Base-by-base conservation (phyloP, 2,329 filamentous ascomycete species). In the Fusarium subtropicale region DNA sequence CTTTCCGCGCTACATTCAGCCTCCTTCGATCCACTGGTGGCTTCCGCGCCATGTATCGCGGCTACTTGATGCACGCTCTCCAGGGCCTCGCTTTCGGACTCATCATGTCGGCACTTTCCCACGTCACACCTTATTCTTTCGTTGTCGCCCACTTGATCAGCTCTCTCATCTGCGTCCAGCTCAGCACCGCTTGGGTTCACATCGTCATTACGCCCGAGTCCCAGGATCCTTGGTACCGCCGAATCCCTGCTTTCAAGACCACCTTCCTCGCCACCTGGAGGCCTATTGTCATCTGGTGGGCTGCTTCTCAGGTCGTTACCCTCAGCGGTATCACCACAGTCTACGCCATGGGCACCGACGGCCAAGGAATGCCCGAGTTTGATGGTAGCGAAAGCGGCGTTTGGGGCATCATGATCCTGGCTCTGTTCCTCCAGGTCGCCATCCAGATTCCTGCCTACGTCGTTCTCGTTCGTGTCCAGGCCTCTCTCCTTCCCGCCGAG, bases 111-210 rank as follows among this genome's bases (percentile, higher is more conserved):
- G 75, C 91, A 72, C 68, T 79, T 20, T 73, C 75, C 34, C 69
- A 82, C 39, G 75, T 87, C 22, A 79, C 84, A 61, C 78, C 82
- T 59, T 75, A 82, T 52, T 69, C 90, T 56, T 75, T 81, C 68
- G 68, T 80, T 46, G 28, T 77, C 46, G 74, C 74, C 60, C 83
- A 84, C 56, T 83, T 90, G 56, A 42, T 77, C 58, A 71, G 74
- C 56, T 84, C 84, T 55, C 84, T 90, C 51, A 60, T 91, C 42
- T 82, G 92, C 33, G 87, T 91, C 38, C 91, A 91, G 74, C 79
- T 95, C 62, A 87, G 88, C 77, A 87, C 94, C 71, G 86, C 88
- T 55, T 97, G 94, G 93, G 92, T 94, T 5, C 93, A 97, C 79
- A 90, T 92, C 74, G 88, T 97, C 77, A 94, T 97, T 76, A 90